These are phyloP conservation scores for Rubroshorea leprosula DNA, from an alignment of 345 rosid genomes.

Conservation along the genomic window DNA sequence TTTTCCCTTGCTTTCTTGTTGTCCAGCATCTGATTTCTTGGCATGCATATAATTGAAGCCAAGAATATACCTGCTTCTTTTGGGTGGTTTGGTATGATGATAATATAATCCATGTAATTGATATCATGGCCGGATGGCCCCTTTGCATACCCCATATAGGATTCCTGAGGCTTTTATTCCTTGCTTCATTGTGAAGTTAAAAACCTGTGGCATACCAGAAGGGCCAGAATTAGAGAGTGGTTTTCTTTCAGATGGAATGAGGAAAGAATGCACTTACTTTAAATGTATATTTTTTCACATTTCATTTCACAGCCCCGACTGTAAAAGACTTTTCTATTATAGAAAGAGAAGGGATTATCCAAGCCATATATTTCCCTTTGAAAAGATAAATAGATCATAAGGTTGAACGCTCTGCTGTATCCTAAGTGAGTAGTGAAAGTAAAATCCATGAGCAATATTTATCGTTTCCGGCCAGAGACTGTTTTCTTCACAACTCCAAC, in stretches of 20 bases:
- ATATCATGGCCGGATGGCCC: constrained; percentile 2
- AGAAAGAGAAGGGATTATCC: neutral
- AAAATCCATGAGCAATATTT: constrained; percentile 9
- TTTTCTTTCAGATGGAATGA: constrained; percentile 3
- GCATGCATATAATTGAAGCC: neutral
- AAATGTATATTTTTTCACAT: neutral
- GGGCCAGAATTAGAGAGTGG: neutral
- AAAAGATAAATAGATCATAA: neutral
- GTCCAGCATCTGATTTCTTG: too few species aligned
- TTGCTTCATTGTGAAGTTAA: constrained; percentile 13
- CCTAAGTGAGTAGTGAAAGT: neutral
- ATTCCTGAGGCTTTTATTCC: neutral
- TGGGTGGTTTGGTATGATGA: neutral
- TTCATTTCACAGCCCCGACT: neutral
- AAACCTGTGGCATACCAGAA: neutral
- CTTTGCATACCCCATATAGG: neutral
- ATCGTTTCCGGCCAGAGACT: constrained; percentile 67
- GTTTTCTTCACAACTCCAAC: constrained; percentile 94
- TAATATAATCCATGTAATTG: neutral
- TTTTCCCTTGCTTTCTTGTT: too few species aligned
- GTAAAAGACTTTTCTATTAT: too few species aligned
- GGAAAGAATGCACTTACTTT: neutral
- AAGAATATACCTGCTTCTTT: too few species aligned
- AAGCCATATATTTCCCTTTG: neutral
- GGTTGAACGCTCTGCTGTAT: too few species aligned